Base-by-base conservation (phyloP, 2,329 filamentous ascomycete species). In the Zymoseptoria pseudotritici region DNA sequence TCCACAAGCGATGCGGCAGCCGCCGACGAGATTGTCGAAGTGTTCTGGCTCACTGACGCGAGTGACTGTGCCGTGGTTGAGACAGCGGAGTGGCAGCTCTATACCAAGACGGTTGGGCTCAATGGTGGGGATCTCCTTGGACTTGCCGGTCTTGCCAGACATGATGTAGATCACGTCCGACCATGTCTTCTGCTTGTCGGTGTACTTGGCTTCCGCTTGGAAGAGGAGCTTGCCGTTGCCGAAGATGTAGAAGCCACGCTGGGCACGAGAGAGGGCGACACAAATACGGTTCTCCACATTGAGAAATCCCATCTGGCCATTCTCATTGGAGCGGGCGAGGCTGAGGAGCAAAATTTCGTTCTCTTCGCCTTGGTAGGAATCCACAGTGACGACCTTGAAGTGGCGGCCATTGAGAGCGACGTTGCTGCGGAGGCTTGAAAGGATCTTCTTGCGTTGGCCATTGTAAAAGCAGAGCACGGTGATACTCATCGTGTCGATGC, bases 341-440 rank as follows among this genome's bases (percentile, higher is more conserved):
- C 91, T 96, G 0, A 96, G 77, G 1, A 96, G 71, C 9, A 97
- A 80, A 8, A 96, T 79, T 22, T 92, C 88, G 63, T 96, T 96
- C 71, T 96, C 91, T 67, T 96, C 91, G 11, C 91, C 91, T 72
- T 96, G 91, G 69, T 93, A 96, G 0, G 88, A 90, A 69, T 96
- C 92, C 0, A 97, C 89, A 0, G 91, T 96, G 36, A 84, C 83
- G 1, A 96, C 86, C 58, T 77, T 74, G 52, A 85, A 75, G 55
- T 79, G 77, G 1, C 53, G 50, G 53, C 57, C 56, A 7, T 58
- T 26, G 17, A 70, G 61, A 11, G 49, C 53, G 9, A 56, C 24
- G 10, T 59, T 57, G 21, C 57, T 55, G 10, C 74, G 72, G 3
- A 87, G 72, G 5, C 75, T 72, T 13, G 76, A 78, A 0, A 85